Evolutionary conservation across 768 basidiomycete genomes (phyloP), one percentile per base, ranked within the genome.

Genomic region (Rickenella mellea): DNA sequence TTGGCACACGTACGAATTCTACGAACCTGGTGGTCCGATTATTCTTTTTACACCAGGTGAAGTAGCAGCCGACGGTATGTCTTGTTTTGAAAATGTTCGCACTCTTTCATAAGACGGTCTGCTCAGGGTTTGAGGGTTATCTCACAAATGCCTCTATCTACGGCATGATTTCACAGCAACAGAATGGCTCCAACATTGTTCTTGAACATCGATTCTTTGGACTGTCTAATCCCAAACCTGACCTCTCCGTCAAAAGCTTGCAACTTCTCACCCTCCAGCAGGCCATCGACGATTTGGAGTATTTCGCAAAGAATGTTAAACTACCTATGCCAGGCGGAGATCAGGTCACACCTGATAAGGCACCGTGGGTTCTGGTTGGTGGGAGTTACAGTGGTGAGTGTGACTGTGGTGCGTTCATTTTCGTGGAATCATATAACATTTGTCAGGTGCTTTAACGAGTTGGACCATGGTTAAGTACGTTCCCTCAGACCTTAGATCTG

Each of bases 171-270:
- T 77, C 80, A 8, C 75, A 81, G 52, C 75, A 78, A 55, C 66
- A 81, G 44, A 72, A 71, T 27, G 83, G 77, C 17, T 74, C 74
- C 14, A 69, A 73, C 15, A 33, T 48, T 12, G 62, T 84, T 22
- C 46, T 84, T 21, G 83, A 86, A 51, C 83, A 86, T 52, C 70
- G 84, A 19, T 87, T 79, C 66, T 85, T 77, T 47, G 83, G 83
- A 12, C 59, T 73, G 14, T 85, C 82, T 44, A 87, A 83, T 54
- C 83, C 83, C 4, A 70, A 67, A 36, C 63, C 70, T 17, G 69
- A 84, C 55, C 68, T 86, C 20, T 72, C 65, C 27, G 71, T 71
- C 24, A 57, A 69, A 49, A 83, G 77, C 52, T 60, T 86, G 30
- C 58, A 61, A 33, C 48, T 74, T 9, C 78, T 79, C 55, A 84